These are phyloP conservation scores for Magnaporthiopsis rhizophila DNA, from an alignment of 2,329 filamentous ascomycete genomes.

Conservation along the genomic window DNA sequence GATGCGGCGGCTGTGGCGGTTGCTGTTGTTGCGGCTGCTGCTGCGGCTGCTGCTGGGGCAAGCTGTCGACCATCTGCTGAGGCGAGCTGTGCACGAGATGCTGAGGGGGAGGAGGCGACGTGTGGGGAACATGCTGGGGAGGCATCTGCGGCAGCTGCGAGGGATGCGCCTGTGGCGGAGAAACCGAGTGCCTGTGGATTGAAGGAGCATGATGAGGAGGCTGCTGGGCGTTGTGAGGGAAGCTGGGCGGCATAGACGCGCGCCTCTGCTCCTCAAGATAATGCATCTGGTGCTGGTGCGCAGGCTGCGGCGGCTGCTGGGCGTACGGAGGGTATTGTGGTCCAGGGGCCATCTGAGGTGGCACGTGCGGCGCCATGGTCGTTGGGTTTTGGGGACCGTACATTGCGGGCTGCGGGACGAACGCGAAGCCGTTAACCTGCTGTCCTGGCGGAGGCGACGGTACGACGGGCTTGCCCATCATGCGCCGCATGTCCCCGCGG, in stretches of 20 bases:
- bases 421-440: constrained; percentile 62
- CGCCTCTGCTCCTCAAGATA: constrained; percentile 72
- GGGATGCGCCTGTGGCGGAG: constrained; percentile 51
- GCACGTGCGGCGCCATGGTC: constrained; percentile 29
- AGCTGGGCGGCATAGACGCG: constrained; percentile 61
- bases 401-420: constrained; percentile 77
- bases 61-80: constrained; percentile 7
- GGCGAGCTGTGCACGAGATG: constrained; percentile 20
- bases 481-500: constrained; percentile 68
- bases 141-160: constrained; percentile 41
- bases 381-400: constrained; percentile 60
- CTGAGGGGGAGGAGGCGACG: constrained; percentile 27
- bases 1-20: constrained; percentile 30
- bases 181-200: constrained; percentile 44
- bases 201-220: constrained; percentile 37
- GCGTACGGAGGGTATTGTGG: constrained; percentile 28
- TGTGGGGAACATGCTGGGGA: constrained; percentile 33
- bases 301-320: constrained; percentile 18
- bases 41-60: constrained; percentile 30
- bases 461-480: constrained; percentile 55
- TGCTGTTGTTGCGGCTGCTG: constrained; percentile 36
- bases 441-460: constrained; percentile 25
- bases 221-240: constrained; percentile 46
- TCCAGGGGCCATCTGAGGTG: constrained; percentile 29
- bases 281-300: constrained; percentile 43